Evolutionary conservation across 2,329 filamentous ascomycete genomes (phyloP).

Genomic region (Apiospora sp.): DNA sequence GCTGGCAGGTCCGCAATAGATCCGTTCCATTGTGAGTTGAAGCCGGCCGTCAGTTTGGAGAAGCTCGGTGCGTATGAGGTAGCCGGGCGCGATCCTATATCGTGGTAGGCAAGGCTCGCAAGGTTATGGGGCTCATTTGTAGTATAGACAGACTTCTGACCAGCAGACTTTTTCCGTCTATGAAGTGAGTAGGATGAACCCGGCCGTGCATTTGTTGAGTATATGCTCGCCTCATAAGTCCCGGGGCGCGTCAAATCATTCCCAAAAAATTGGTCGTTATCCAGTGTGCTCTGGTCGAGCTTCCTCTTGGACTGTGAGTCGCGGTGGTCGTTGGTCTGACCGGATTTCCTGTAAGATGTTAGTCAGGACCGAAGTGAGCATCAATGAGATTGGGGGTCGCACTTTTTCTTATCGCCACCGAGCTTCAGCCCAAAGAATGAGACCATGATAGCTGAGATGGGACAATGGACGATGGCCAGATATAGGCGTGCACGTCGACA

Average conservation of each 20-base stretch:
- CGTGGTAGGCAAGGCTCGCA: slow-evolving; percentile 54
- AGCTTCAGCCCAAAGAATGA: slow-evolving; percentile 67
- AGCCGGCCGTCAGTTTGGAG: not conserved
- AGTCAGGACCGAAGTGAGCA: not conserved
- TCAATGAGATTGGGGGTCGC: slow-evolving; percentile 41
- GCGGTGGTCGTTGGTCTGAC: slow-evolving; percentile 3
- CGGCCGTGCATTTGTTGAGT: slow-evolving; percentile 44
- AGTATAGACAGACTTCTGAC: slow-evolving; percentile 38
- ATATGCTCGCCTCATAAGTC: slow-evolving; percentile 24
- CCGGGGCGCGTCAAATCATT: slow-evolving; percentile 38
- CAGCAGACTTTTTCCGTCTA: slow-evolving; percentile 34
- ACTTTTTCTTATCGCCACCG: slow-evolving; percentile 65
- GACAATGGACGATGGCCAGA: not conserved
- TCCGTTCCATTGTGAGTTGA: slow-evolving; percentile 43
- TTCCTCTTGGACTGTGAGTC: slow-evolving; percentile 38
- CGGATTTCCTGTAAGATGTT: slow-evolving; percentile 17
- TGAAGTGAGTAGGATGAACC: slow-evolving; percentile 49
- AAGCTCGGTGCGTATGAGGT: slow-evolving; percentile 23
- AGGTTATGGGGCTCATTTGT: slow-evolving; percentile 47
- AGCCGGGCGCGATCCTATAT: slow-evolving; percentile 44
- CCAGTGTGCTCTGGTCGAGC: slow-evolving; percentile 44
- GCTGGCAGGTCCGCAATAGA: slow-evolving; percentile 44
- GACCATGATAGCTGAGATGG: slow-evolving; percentile 52
- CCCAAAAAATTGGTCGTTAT: slow-evolving; percentile 47
- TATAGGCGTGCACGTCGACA: not conserved